Conservation (phyloP, 2,329 filamentous ascomycete species). For the Fusarium irregulare region DNA sequence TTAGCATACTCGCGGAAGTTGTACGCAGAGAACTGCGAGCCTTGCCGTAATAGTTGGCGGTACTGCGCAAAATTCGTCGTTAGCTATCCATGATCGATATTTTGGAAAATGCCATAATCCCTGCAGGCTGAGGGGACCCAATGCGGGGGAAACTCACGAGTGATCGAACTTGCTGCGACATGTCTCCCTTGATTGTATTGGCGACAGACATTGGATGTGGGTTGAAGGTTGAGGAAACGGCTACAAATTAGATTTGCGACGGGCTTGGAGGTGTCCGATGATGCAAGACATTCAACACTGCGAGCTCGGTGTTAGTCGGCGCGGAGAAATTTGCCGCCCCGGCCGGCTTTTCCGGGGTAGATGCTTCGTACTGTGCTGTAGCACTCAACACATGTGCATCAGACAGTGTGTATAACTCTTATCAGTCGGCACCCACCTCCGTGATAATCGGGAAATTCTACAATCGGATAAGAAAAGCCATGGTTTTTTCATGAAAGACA, state of each 20-base stretch:
- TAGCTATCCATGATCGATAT: slow-evolving; percentile 18
- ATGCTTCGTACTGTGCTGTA: neutral
- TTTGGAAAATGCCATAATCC: slow-evolving; percentile 4
- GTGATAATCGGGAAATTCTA: slow-evolving; percentile 20
- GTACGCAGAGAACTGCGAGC: slow-evolving; percentile 89
- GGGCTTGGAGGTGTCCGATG: slow-evolving; percentile 38
- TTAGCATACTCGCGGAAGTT: slow-evolving; percentile 98
- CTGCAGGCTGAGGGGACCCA: slow-evolving; percentile 14
- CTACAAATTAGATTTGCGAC: slow-evolving; percentile 38
- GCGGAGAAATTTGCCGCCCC: slow-evolving; percentile 51
- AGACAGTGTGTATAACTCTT: slow-evolving; percentile 7
- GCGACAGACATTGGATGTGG: slow-evolving; percentile 55
- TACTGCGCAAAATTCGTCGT: slow-evolving; percentile 69
- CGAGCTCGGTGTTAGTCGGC: slow-evolving; percentile 51
- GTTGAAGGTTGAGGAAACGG: slow-evolving; percentile 34
- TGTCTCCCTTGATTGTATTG: slow-evolving; percentile 60
- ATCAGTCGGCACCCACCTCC: slow-evolving; percentile 3
- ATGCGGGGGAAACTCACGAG: slow-evolving; percentile 57
- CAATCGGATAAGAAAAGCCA: neutral
- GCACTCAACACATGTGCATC: accelerated
- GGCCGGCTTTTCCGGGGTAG: slow-evolving; percentile 25
- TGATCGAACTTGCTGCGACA: slow-evolving; percentile 68
- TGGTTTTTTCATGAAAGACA: neutral
- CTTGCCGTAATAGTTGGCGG: slow-evolving; percentile 88
- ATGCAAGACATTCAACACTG: slow-evolving; percentile 46